Evolutionary conservation across 2,329 filamentous ascomycete genomes (phyloP).

Genomic region (Hymenoscyphus repandus): DNA sequence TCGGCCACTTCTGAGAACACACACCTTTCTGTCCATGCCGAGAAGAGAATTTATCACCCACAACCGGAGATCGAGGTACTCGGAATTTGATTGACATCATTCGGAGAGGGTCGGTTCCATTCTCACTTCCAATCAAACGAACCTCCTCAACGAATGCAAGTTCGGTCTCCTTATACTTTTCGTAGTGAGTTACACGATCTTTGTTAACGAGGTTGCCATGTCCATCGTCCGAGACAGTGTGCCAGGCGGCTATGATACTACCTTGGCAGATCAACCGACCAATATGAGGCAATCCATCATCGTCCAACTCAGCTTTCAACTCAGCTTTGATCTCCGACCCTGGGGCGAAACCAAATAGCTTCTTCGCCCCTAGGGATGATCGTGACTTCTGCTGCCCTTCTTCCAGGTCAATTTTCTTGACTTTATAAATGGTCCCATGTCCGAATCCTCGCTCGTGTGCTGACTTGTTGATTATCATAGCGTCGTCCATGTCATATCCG

Average conservation of each 20-base stretch:
- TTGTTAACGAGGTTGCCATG: constrained; percentile 76
- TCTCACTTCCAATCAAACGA: constrained; percentile 80
- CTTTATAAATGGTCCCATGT: constrained; percentile 96
- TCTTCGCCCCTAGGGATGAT: constrained; percentile 64
- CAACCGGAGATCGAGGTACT: constrained; percentile 82
- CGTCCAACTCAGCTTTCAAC: constrained; percentile 69
- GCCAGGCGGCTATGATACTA: constrained; percentile 82
- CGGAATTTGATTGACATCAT: constrained; percentile 89
- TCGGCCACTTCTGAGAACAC: constrained; percentile 90
- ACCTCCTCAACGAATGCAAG: constrained; percentile 88
- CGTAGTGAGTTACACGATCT: constrained; percentile 78
- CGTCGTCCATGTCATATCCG: constrained; percentile 99
- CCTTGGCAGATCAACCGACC: constrained; percentile 75
- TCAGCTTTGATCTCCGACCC: constrained; percentile 65
- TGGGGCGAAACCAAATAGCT: constrained; percentile 88
- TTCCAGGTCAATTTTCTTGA: constrained; percentile 82
- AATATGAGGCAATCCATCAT: constrained; percentile 79
- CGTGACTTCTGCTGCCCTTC: constrained; percentile 66
- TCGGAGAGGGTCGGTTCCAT: constrained; percentile 76
- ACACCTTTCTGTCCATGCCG: constrained; percentile 98
- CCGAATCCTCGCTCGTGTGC: constrained; percentile 94
- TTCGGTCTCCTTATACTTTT: constrained; percentile 93
- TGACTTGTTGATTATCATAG: constrained; percentile 99
- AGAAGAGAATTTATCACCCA: constrained; percentile 98
- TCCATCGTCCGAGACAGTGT: constrained; percentile 78